Percentiles rank a stretch among this genome's conserved stretches.
Evolutionary conservation across 345 rosid genomes (phyloP).

Genomic region (Leavenworthia alabamica): DNA sequence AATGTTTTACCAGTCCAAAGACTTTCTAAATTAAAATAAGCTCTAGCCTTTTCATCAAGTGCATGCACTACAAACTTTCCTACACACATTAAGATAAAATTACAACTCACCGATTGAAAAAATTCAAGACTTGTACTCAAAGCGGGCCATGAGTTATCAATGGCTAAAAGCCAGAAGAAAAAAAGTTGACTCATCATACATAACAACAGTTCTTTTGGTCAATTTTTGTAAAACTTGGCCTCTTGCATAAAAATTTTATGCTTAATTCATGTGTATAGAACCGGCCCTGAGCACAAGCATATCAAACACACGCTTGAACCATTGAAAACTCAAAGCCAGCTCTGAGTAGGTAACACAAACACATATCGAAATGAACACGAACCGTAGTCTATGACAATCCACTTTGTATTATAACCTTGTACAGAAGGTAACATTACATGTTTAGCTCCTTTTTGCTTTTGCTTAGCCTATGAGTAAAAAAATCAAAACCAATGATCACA

Average conservation of each 20-base stretch:
- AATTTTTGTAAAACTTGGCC: too few species aligned
- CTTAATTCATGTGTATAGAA: too few species aligned
- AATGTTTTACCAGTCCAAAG: conserved; percentile 43
- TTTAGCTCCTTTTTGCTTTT: conserved; percentile 67
- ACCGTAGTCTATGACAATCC: conserved; percentile 89
- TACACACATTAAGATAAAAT: conserved; percentile 15
- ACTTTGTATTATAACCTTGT: conserved; percentile 72
- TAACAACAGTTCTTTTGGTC: too few species aligned
- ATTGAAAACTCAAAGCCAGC: too few species aligned
- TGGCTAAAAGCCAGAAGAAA: too few species aligned
- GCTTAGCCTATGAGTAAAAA: conserved; percentile 57
- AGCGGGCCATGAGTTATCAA: too few species aligned
- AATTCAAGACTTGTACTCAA: conserved; percentile 1
- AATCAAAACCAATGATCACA: background rate
- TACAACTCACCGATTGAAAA: background rate
- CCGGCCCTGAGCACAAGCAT: too few species aligned
- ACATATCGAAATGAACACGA: conserved; percentile 7
- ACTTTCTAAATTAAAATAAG: conserved; percentile 69
- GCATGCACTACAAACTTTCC: conserved; percentile 86
- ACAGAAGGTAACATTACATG: conserved; percentile 56
- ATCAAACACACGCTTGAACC: too few species aligned
- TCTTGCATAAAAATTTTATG: too few species aligned
- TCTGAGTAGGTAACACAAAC: too few species aligned
- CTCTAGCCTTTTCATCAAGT: conserved; percentile 90
- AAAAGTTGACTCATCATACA: too few species aligned